A percentile compares a stretch with the other conserved stretches of the same genome.
Conservation (phyloP, 306 rosid species). For the Ormosia semicastrata region DNA sequence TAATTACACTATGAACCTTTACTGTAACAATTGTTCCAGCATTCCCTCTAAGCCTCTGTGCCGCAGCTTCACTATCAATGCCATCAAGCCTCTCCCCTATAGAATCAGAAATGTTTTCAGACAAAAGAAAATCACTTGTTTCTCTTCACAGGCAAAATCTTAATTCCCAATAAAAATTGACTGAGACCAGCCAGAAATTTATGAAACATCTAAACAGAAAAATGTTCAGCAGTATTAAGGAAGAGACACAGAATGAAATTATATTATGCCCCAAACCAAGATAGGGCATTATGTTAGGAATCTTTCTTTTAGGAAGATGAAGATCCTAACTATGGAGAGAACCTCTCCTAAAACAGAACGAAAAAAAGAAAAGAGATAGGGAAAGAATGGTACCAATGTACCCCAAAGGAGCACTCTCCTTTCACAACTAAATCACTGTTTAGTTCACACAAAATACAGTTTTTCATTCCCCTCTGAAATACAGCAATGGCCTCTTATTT, state of each 20-base stretch:
- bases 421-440: too few relatives aligned
- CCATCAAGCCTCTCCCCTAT: slow-evolving; percentile 86
- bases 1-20: slow-evolving; percentile 56
- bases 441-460: too few relatives aligned
- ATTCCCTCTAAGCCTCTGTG: slow-evolving; percentile 80
- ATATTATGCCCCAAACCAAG: background rate
- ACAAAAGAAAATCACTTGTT: background rate
- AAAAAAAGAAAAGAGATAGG: too few relatives aligned
- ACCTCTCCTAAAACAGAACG: too few relatives aligned
- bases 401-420: too few relatives aligned
- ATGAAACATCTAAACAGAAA: background rate
- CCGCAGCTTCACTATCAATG: slow-evolving; percentile 77
- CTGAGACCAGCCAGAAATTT: background rate
- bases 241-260: background rate
- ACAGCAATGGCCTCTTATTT: too few relatives aligned
- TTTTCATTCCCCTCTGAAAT: too few relatives aligned
- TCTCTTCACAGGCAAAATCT: background rate
- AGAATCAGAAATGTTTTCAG: slow-evolving; percentile 24
- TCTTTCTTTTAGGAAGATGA: too few relatives aligned
- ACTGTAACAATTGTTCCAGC: slow-evolving; percentile 86
- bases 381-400: too few relatives aligned
- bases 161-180: background rate
- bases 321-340: too few relatives aligned
- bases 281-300: too few relatives aligned
- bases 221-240: background rate